Evolutionary conservation across 345 rosid genomes (phyloP).

Genomic region (Brassica incana): DNA sequence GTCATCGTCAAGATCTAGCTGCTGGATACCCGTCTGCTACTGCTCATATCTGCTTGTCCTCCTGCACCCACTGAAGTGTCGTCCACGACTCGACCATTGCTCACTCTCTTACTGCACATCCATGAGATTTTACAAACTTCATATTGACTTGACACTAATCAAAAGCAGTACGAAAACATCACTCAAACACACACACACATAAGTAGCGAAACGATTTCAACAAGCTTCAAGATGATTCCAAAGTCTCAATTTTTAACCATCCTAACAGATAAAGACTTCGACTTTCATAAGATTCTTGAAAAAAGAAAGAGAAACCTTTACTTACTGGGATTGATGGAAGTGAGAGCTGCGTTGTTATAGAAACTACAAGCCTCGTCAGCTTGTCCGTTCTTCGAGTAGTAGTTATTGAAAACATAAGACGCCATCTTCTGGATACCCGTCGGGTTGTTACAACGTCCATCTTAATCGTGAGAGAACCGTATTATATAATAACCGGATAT

Average conservation of each 20-base stretch:
- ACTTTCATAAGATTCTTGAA: too few species aligned
- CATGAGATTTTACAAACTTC: neutral
- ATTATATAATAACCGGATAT: too few species aligned
- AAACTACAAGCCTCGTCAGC: slow-evolving; percentile 80
- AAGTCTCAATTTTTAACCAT: neutral
- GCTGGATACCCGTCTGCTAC: slow-evolving; percentile 10
- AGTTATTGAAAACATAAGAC: slow-evolving; percentile 75
- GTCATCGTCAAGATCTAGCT: slow-evolving; percentile 22
- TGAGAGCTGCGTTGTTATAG: slow-evolving; percentile 73
- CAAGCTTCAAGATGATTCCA: neutral
- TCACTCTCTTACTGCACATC: neutral
- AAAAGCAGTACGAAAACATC: neutral
- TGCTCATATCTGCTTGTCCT: slow-evolving; percentile 23
- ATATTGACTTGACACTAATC: slow-evolving; percentile 4
- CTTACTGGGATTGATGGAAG: slow-evolving; percentile 77
- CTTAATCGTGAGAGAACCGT: neutral
- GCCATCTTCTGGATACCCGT: slow-evolving; percentile 63
- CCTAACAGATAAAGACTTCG: slow-evolving; percentile 3
- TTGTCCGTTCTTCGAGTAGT: slow-evolving; percentile 70
- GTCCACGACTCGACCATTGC: slow-evolving; percentile 34
- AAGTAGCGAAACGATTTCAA: slow-evolving; percentile 6
- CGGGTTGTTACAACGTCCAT: slow-evolving; percentile 66
- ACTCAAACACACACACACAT: neutral
- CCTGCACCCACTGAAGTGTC: slow-evolving; percentile 28
- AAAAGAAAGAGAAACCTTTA: slow-evolving; percentile 19